These are phyloP conservation scores for Articulospora tetracladia DNA, from an alignment of 495 filamentous ascomycete species.

Conservation along the genomic window DNA sequence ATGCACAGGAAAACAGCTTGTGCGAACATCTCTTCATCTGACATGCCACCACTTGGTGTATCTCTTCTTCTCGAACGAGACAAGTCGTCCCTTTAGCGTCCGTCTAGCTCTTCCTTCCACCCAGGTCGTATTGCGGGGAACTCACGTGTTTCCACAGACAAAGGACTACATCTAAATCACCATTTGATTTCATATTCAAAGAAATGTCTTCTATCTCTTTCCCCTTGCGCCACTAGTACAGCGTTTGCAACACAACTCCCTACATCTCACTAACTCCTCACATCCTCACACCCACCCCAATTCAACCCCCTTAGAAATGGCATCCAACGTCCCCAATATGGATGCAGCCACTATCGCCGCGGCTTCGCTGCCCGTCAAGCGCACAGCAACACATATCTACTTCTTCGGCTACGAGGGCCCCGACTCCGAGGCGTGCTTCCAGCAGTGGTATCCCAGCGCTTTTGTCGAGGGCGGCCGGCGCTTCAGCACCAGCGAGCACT, in stretches of 20 bases:
- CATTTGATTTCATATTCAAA: too few species aligned
- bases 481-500: conserved; percentile 26
- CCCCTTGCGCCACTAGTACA: too few species aligned
- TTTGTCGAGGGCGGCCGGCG: conserved; percentile 1
- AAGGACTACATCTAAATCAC: too few species aligned
- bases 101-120: background rate
- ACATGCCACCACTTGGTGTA: too few species aligned
- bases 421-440: conserved; percentile 9
- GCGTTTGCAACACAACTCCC: too few species aligned
- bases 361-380: conserved; percentile 1
- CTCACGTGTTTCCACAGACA: background rate
- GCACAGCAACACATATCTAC: conserved; percentile 9
- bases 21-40: too few species aligned
- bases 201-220: too few species aligned
- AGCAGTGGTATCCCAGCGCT: conserved; percentile 10
- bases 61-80: background rate
- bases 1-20: too few species aligned
- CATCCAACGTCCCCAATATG: conserved; percentile 4
- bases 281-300: too few species aligned
- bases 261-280: too few species aligned
- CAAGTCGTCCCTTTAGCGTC: background rate
- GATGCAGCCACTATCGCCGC: conserved; percentile 1
- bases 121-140: background rate
- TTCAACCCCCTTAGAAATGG: too few species aligned
- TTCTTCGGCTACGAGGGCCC: conserved; percentile 10